Conservation (phyloP, 2,329 filamentous ascomycete species). For the Calonectria pteridis region DNA sequence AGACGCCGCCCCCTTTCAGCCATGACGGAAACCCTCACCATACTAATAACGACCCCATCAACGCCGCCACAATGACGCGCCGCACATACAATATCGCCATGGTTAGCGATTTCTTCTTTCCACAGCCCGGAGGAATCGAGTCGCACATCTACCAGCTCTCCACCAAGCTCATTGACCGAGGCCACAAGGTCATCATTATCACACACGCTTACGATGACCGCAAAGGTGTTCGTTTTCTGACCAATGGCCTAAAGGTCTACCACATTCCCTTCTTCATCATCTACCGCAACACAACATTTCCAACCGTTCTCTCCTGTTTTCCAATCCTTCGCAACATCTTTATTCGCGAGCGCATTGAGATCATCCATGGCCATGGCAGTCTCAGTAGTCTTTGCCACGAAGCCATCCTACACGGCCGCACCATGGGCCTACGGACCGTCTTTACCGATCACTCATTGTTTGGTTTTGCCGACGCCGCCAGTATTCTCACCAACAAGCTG, state of each 20-base stretch:
- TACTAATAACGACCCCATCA: constrained; percentile 17
- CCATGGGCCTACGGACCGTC: constrained; percentile 95
- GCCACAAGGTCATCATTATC: constrained; percentile 98
- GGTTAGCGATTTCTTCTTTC: constrained; percentile 99
- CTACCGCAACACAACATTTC: constrained; percentile 92
- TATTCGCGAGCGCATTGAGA: constrained; percentile 93
- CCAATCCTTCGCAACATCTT: constrained; percentile 97
- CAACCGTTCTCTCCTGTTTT: constrained; percentile 98
- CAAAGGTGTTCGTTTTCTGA: constrained; percentile 93
- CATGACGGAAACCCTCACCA: constrained; percentile 30
- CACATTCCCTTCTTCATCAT: constrained; percentile 97
- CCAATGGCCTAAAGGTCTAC: constrained; percentile 98
- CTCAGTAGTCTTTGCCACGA: constrained; percentile 95
- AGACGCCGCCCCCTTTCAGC: constrained; percentile 13
- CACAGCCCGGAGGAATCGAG: constrained; percentile 95
- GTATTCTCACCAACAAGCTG: constrained; percentile 96
- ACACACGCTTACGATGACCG: constrained; percentile 94
- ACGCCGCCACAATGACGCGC: constrained; percentile 59
- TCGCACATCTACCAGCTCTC: constrained; percentile 99
- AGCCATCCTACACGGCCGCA: constrained; percentile 92
- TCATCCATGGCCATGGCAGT: constrained; percentile 97
- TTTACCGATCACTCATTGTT: constrained; percentile 98
- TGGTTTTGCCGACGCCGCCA: constrained; percentile 95
- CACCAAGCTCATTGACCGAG: constrained; percentile 94
- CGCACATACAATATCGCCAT: constrained; percentile 81